Conservation (phyloP, 2,329 filamentous ascomycete species). For the Diplodia mutila region DNA sequence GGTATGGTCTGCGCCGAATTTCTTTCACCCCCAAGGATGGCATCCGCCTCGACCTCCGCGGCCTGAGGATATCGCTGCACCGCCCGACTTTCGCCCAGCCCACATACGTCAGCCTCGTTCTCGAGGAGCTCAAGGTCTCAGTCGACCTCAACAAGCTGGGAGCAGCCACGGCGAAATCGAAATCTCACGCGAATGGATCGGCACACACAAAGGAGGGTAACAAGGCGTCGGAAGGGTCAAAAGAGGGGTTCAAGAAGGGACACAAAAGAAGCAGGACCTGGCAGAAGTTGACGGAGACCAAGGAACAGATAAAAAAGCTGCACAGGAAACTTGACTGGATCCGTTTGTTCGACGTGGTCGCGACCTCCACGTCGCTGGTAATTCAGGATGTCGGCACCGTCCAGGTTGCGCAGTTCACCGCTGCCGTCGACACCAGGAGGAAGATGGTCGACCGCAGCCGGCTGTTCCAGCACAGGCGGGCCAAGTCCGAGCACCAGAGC, state of each 20-base stretch:
- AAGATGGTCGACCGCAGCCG: constrained; percentile 91
- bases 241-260: constrained; percentile 18
- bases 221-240: constrained; percentile 40
- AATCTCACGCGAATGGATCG: constrained; percentile 11
- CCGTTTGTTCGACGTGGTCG: constrained; percentile 84
- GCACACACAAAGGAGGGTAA: constrained; percentile 28
- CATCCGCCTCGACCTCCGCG: constrained; percentile 84
- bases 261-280: constrained; percentile 70
- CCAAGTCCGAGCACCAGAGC: constrained; percentile 60
- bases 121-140: constrained; percentile 83
- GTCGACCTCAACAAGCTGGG: constrained; percentile 71
- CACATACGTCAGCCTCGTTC: constrained; percentile 89
- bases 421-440: constrained; percentile 86
- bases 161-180: constrained; percentile 38
- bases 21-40: constrained; percentile 90
- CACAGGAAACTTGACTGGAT: constrained; percentile 89
- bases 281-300: constrained; percentile 75
- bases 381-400: constrained; percentile 81
- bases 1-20: constrained; percentile 86
- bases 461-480: constrained; percentile 72
- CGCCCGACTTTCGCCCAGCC: constrained; percentile 95
- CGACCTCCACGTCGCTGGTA: constrained; percentile 75
- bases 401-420: constrained; percentile 80
- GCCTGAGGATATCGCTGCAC: constrained; percentile 85
- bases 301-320: constrained; percentile 83